Conservation (phyloP, 441 rosid genomes). For the Geranium incanum region DNA sequence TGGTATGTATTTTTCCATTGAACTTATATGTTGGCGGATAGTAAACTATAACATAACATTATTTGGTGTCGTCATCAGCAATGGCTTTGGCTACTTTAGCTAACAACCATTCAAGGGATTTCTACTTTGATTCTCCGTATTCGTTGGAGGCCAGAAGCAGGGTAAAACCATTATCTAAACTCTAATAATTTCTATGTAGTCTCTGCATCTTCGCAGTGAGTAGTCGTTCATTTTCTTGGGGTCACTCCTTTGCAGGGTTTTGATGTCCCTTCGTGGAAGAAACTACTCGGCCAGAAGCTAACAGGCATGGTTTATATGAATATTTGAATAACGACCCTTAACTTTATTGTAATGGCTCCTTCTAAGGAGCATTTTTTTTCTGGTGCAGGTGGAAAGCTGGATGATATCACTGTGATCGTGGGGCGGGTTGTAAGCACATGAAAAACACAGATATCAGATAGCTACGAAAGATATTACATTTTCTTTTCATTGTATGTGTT, state of each 20-base stretch:
- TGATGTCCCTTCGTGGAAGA: constrained; percentile 75
- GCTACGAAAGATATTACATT: background rate
- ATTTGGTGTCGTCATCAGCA: constrained; percentile 43
- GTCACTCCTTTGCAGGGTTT: constrained; percentile 40
- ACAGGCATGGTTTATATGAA: constrained; percentile 37
- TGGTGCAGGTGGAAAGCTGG: constrained; percentile 74
- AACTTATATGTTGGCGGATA: constrained; percentile 9
- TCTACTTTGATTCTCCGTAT: constrained; percentile 68
- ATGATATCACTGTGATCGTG: constrained; percentile 80
- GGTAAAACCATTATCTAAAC: constrained; percentile 31
- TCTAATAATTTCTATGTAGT: background rate
- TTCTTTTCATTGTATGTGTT: background rate
- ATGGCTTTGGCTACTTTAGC: constrained; percentile 81
- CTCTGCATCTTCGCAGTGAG: background rate
- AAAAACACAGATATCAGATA: background rate
- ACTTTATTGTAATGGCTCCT: background rate
- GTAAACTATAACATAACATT: constrained; percentile 17
- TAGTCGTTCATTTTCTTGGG: background rate
- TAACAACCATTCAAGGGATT: constrained; percentile 52
- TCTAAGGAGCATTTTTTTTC: background rate
- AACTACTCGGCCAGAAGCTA: constrained; percentile 66
- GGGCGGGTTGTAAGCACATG: constrained; percentile 43
- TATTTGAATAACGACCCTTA: background rate
- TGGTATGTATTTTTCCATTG: constrained; percentile 36
- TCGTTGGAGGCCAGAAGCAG: constrained; percentile 68